A percentile compares a stretch with the other conserved stretches of the same genome.
phyloP scores from a whole-genome alignment of 2,329 filamentous ascomycete species.

The Curvularia spicifera region DNA sequence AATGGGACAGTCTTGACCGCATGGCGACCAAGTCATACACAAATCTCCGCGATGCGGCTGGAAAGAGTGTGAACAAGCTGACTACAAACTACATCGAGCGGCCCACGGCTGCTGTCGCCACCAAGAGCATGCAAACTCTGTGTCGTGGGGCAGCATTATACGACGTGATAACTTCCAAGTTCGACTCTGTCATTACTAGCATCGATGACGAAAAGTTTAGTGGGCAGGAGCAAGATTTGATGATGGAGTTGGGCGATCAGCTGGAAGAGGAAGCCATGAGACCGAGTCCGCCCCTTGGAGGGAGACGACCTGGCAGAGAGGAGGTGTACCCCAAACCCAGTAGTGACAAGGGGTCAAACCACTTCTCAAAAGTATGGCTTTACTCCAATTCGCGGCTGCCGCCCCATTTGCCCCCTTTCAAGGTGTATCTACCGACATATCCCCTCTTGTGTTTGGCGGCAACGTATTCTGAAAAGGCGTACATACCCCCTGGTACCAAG shows the following conservation, averaged over 20 bases:
- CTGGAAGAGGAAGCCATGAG: conserved; percentile 19
- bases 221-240: conserved; percentile 61
- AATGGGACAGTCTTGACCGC: conserved; percentile 40
- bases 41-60: conserved; percentile 38
- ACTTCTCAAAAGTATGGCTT: conserved; percentile 75
- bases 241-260: conserved; percentile 31
- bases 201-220: conserved; percentile 70
- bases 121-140: conserved; percentile 47
- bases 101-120: conserved; percentile 37
- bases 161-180: conserved; percentile 66
- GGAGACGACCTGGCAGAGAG: conserved; percentile 22
- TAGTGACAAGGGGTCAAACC: conserved; percentile 38
- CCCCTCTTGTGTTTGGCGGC: conserved; percentile 80
- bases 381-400: conserved; percentile 81
- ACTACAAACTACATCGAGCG: conserved; percentile 40
- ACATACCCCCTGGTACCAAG: conserved; percentile 62
- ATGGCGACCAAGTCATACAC: conserved; percentile 40
- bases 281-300: conserved; percentile 25
- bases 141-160: conserved; percentile 56
- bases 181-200: conserved; percentile 72
- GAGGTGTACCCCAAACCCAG: conserved; percentile 24
- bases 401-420: conserved; percentile 68
- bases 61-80: conserved; percentile 34
- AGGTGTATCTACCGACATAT: conserved; percentile 76
- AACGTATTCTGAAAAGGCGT: conserved; percentile 77